Evolutionary conservation across 805 yeast species (phyloP).

Genomic region (Yarrowia sp.): DNA sequence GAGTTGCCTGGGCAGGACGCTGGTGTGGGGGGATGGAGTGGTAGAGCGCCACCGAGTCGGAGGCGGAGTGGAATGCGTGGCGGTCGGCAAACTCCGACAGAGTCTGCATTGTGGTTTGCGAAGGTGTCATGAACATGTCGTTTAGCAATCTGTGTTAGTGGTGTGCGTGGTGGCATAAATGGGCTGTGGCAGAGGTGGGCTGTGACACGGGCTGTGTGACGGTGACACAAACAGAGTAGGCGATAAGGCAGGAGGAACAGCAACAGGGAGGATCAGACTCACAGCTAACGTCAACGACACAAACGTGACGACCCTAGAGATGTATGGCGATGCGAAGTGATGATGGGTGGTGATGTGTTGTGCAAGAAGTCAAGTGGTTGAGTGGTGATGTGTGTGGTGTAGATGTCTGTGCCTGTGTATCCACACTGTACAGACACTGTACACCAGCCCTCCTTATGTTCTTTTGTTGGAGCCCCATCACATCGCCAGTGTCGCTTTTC

Average conservation of each 20-base stretch:
- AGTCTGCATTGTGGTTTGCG: conserved; percentile 24
- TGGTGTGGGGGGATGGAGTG: conserved; percentile 15
- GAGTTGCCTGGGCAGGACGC: conserved; percentile 17
- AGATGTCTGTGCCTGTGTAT: too few species aligned
- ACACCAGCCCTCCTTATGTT: too few species aligned
- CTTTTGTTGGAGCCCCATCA: conserved; percentile 6
- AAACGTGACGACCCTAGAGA: too few species aligned
- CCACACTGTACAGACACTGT: too few species aligned
- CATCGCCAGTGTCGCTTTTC: conserved; percentile 10
- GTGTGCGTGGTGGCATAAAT: not conserved
- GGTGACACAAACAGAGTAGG: too few species aligned
- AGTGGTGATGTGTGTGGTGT: too few species aligned
- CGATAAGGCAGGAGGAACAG: too few species aligned
- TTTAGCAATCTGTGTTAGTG: conserved; percentile 24
- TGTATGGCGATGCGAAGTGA: too few species aligned
- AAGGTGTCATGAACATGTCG: conserved; percentile 27
- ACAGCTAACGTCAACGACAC: not conserved
- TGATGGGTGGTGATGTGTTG: too few species aligned
- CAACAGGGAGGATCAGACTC: too few species aligned
- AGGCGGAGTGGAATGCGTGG: conserved; percentile 25
- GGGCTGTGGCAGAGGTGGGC: too few species aligned
- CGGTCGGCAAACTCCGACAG: conserved; percentile 24
- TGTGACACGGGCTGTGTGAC: not conserved
- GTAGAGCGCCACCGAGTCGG: conserved; percentile 23
- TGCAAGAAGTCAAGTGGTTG: too few species aligned